Evolutionary conservation across 2,329 filamentous ascomycete species (phyloP), one percentile per base, ranked within the genome.

Genomic region (Exophiala alcalophila): DNA sequence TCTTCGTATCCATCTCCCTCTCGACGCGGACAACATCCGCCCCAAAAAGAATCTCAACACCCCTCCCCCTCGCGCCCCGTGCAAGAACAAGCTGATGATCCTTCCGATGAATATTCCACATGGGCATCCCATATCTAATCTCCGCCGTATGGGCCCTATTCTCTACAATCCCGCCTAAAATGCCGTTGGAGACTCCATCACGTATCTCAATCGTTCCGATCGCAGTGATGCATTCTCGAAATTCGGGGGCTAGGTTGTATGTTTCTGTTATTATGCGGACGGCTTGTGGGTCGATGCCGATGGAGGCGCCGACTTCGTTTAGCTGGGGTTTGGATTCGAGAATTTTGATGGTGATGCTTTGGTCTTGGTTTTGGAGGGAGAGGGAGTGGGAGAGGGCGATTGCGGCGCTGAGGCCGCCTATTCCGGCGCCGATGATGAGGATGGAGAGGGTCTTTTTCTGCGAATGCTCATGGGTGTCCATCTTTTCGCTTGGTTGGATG

Each of bases 381-480:
- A n/a, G n/a, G n/a, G n/a, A n/a, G 15, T 21, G 41, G 7, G 51
- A 46, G 16, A 61, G 53, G 2, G 56, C 56, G 18, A 60, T 55
- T 1, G 55, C 59, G 1, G 56, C 54, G 16, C 48, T 41, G 11
- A 60, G 44, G 3, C 58, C 58, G 7, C 52, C 56, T 3, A 59
- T 47, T 1, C 58, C 37, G 3, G 37, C 37, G 11, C 37, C 37
- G 5, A 21, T 23, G 5, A 40, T 27, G 14, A 40, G 16, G 10
- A 33, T 15, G 16, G 21, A 30, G 23, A 32, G 33, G 15, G 37
- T 28, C 23, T 26, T 33, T 33, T 16, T 6, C n/a, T n/a, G n/a
- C n/a, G n/a, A n/a, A n/a, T n/a, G n/a, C n/a, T n/a, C n/a, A n/a
- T n/a, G n/a, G n/a, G n/a, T n/a, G n/a, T n/a, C n/a, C n/a, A n/a